These are phyloP conservation scores for Haplosporangium gracile DNA, from an alignment of 192 early-diverging fungal genomes.

Conservation along the genomic window DNA sequence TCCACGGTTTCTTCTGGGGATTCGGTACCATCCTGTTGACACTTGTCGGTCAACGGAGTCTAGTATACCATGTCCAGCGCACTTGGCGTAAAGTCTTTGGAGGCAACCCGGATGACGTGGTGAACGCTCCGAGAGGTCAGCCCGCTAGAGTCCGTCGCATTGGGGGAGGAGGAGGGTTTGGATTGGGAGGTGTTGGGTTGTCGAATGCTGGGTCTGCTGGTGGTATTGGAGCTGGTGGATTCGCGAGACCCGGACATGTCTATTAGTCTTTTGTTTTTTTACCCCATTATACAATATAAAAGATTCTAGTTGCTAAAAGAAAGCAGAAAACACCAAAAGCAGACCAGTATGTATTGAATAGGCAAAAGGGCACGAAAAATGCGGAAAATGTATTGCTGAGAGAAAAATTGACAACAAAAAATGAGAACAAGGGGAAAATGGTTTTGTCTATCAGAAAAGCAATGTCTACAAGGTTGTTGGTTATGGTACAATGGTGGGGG, in stretches of 20 bases:
- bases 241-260: constrained; percentile 18
- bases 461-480: background rate
- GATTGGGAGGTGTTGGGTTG: constrained; percentile 18
- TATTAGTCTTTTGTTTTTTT: background rate
- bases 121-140: constrained; percentile 16
- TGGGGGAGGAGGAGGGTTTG: constrained; percentile 1
- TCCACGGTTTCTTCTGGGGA: constrained; percentile 56
- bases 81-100: constrained; percentile 35
- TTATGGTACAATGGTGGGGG: constrained; percentile 17
- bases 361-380: too few species aligned
- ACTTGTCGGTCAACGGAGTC: constrained; percentile 29
- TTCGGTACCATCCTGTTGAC: constrained; percentile 47
- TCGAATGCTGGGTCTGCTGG: constrained; percentile 17
- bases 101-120: background rate
- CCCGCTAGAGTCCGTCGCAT: constrained; percentile 28
- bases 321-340: too few species aligned
- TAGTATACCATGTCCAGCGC: constrained; percentile 19
- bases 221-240: background rate
- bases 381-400: too few species aligned
- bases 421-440: background rate
- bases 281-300: background rate
- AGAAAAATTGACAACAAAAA: too few species aligned
- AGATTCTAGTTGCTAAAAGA: background rate
- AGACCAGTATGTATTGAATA: too few species aligned
- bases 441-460: background rate